Base-by-base conservation (phyloP, 768 basidiomycete genomes). In the Phylloporus sp. region DNA sequence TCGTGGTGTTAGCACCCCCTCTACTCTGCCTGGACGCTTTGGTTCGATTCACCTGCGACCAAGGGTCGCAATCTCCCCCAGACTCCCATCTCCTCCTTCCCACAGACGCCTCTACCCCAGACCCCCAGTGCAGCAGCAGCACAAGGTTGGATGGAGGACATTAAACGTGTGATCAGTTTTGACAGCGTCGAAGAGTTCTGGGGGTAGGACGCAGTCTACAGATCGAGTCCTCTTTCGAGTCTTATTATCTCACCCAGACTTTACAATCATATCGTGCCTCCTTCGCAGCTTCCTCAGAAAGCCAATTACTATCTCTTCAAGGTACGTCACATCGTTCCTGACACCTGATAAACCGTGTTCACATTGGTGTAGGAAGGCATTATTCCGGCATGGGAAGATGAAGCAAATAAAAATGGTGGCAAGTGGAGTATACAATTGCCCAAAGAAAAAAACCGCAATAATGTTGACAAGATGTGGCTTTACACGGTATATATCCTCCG, bases 261-360 rank as follows among this genome's bases (percentile, higher is more conserved):
- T 57, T 95, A 97, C 74, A 97, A 97, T 72, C 97, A 97, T 73
- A 95, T 98, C 63, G 86, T 99, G 42, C 91, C 93, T 23, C 97
- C 97, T 15, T 95, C 93, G 18, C 82, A 85, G 64, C 76, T 98
- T 57, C 91, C 93, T 34, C 85, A 85, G 70, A 97, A 97, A 75
- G 92, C 94, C n/a, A 98, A 98, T 68, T 99, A 99, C 71, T 99
- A 98, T 75, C 77, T 99, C 57, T 98, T 99, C 85, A 97, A 97
- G 79, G 91, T 86, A 47, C 43, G 81, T 72, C 20, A 29, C 11
- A 9, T 16, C 10, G 22, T 35, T 10, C 12, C 26, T 38, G 32
- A 20, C 46, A 15, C 45, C 32, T 35, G 34, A 40, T 35, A 47
- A 45, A 18, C 26, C 22, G 22, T 56, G 47, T 27, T 53, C 53